Evolutionary conservation across 108 stramenopile species (phyloP), one percentile per base, ranked within the genome.

Genomic region (Seminavis robusta): DNA sequence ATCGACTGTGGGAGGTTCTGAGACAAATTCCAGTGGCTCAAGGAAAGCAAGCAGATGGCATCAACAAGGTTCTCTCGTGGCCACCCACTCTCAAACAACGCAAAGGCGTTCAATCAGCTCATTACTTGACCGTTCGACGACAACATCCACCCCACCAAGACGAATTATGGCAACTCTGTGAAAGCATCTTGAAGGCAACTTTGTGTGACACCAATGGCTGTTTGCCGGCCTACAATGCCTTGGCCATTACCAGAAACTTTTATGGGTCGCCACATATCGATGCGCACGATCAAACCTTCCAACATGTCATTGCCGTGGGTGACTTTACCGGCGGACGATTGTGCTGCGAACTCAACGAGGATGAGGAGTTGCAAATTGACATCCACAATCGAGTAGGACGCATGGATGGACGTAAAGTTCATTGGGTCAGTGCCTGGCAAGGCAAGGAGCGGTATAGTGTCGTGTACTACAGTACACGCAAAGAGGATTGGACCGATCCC

Each of bases 231-330:
- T 45, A 45, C 44, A 19, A n/a, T 19, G 44, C 44, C 7, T 20
- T 45, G 16, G 44, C 50, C 5, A 33, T 51, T 29, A 51, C 50
- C 25, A 51, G 30, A 15, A 16, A 51, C 17, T 51, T 51, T 17
- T 24, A 29, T 27, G 27, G 30, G 8, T 51, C 50, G 5, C 50
- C 50, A 8, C 50, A 51, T 33, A 51, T 51, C 30, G 50, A 51
- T 29, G 50, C 27, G 15, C 50, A 33, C 15, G 50, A 51, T 17
- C 8, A 51, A 17, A 51, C 50, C 15, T 51, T 33, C 15, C 50
- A 51, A 29, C 32, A 51, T 27, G 50, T 33, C 26, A 33, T 51
- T 33, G 27, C 50, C 6, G 24, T 45, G 16, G 44, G 44, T 45
- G 44, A 45, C 17, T 45, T 45, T 20, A 20, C 10, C 7, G 44